phyloP scores from a whole-genome alignment of 345 rosid genomes.

The Arabis hirsuta region DNA sequence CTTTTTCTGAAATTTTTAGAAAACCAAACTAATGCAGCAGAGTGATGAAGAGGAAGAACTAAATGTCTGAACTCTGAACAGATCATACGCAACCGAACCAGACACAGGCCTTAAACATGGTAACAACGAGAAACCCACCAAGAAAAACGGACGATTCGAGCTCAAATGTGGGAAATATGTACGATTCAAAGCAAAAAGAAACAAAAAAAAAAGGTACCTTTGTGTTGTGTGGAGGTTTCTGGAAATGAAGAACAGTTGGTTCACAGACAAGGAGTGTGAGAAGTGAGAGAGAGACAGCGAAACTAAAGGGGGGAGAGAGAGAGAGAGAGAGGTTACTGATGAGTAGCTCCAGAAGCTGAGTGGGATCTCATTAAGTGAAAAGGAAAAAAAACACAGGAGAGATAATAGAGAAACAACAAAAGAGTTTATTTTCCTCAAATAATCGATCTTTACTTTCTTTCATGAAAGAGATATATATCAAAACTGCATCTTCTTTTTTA shows the following conservation, averaged over 20 bases:
- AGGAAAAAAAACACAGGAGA: not conserved
- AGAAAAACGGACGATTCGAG: slow-evolving; percentile 7
- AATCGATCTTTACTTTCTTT: not conserved
- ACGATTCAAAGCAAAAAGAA: slow-evolving; percentile 1
- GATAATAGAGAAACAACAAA: not conserved
- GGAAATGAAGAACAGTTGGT: slow-evolving; percentile 28
- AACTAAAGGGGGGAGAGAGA: slow-evolving; percentile 10
- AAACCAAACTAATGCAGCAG: slow-evolving; percentile 21
- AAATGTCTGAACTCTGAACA: not conserved
- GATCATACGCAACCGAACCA: slow-evolving; percentile 12
- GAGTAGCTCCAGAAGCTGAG: not conserved
- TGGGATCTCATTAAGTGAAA: slow-evolving; percentile 37
- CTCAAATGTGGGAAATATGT: slow-evolving; percentile 3
- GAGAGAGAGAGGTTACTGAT: slow-evolving; percentile 13
- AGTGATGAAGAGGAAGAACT: slow-evolving; percentile 19
- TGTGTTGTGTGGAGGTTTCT: slow-evolving; percentile 18
- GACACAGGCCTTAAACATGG: not conserved
- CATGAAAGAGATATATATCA: slow-evolving; percentile 23
- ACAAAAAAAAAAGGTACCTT: slow-evolving; percentile 35
- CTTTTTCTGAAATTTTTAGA: not conserved
- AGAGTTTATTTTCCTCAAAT: slow-evolving; percentile 5
- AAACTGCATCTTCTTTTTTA: slow-evolving; percentile 3
- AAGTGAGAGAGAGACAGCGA: slow-evolving; percentile 7
- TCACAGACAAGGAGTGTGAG: slow-evolving; percentile 7
- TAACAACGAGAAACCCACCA: slow-evolving; percentile 5